Conservation (phyloP, 345 rosid species). For the Citrus mangshanensis region DNA sequence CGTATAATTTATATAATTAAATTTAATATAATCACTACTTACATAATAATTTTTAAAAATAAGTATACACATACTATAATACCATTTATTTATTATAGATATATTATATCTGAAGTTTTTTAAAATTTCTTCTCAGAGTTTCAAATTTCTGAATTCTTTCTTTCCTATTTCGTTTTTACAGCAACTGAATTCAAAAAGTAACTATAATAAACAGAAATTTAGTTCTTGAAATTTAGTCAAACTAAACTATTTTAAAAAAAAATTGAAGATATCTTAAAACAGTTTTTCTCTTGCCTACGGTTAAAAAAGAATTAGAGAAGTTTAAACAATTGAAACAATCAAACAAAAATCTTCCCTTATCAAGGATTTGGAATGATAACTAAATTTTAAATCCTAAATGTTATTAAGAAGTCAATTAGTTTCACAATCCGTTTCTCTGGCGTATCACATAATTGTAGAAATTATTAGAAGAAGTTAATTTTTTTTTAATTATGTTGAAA, state of each 20-base stretch:
- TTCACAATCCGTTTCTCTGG: not conserved
- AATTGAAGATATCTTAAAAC: too few species aligned
- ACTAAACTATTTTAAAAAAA: not conserved
- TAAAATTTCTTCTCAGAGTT: too few species aligned
- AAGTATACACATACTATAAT: accelerated
- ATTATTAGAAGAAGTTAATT: too few species aligned
- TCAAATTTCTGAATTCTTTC: not conserved
- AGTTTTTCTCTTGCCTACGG: not conserved
- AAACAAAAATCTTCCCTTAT: not conserved
- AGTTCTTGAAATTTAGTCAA: not conserved
- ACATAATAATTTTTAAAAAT: accelerated
- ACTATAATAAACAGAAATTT: too few species aligned
- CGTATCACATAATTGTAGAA: not conserved
- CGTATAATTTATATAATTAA: accelerated
- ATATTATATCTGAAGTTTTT: accelerated
- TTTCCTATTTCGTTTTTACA: not conserved
- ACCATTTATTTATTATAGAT: too few species aligned
- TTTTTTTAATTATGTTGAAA: too few species aligned
- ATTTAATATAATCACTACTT: accelerated
- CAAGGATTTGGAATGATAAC: not conserved
- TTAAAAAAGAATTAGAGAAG: not conserved
- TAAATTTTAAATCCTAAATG: not conserved
- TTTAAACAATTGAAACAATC: not conserved
- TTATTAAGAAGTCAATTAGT: not conserved
- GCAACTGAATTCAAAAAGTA: not conserved